These are phyloP conservation scores for Aquilaria agallochum DNA, from an alignment of 441 rosid species.

Conservation along the genomic window DNA sequence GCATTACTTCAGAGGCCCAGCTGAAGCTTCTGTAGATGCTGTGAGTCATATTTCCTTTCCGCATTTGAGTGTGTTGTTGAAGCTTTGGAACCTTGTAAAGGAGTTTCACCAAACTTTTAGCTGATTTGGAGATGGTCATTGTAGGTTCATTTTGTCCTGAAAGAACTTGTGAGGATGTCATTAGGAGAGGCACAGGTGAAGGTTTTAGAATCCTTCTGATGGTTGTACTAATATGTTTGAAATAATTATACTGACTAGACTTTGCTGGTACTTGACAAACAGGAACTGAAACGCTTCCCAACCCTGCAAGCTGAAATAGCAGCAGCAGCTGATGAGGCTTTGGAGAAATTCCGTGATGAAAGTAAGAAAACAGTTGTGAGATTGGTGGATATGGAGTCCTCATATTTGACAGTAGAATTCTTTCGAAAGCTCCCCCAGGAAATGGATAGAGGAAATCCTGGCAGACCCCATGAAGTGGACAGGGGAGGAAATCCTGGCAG, in stretches of 20 bases:
- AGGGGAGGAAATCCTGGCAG: constrained; percentile 32
- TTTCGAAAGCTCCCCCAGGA: constrained; percentile 82
- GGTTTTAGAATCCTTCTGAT: background rate
- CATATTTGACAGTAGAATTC: constrained; percentile 84
- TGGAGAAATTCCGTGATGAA: constrained; percentile 76
- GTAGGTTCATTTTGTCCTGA: constrained; percentile 75
- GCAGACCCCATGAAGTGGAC: constrained; percentile 22
- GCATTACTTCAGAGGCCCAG: constrained; percentile 78
- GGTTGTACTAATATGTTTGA: background rate
- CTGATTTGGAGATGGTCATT: constrained; percentile 9
- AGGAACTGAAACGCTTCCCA: constrained; percentile 84
- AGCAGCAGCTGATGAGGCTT: constrained; percentile 59
- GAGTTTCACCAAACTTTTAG: background rate
- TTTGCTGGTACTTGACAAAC: constrained; percentile 13
- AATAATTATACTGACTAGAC: background rate
- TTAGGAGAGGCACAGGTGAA: constrained; percentile 76
- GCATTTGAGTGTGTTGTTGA: background rate
- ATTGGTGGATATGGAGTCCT: constrained; percentile 87
- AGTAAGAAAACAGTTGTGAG: constrained; percentile 64
- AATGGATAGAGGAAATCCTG: constrained; percentile 28
- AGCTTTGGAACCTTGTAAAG: background rate
- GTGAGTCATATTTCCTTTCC: constrained; percentile 34
- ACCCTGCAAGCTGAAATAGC: constrained; percentile 68
- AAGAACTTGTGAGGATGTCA: constrained; percentile 83
- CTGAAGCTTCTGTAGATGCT: constrained; percentile 94